These are phyloP conservation scores for Sporothrix brunneoviolacea DNA, from an alignment of 2,329 filamentous ascomycete genomes.

Conservation along the genomic window DNA sequence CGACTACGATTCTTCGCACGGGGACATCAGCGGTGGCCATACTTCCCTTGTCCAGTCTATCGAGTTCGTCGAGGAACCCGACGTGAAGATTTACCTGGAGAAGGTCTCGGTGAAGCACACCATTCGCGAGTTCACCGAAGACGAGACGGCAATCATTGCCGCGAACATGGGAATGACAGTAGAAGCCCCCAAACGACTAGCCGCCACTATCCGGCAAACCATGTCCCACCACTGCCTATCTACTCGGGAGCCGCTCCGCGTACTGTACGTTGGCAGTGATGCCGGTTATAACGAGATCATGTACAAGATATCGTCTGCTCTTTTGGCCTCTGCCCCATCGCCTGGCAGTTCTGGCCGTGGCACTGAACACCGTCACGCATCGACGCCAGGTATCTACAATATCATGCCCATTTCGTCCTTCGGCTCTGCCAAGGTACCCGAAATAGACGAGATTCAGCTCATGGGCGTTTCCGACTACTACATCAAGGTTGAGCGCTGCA, in stretches of 20 bases:
- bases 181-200: conserved; percentile 30
- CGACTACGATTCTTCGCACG: conserved; percentile 20
- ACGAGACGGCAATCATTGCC: conserved; percentile 32
- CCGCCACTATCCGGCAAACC: conserved; percentile 40
- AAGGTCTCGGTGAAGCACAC: conserved; percentile 41
- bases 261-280: conserved; percentile 43
- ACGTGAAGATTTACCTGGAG: conserved; percentile 27
- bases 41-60: conserved; percentile 30
- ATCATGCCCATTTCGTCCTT: conserved; percentile 45
- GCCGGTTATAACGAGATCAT: conserved; percentile 35
- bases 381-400: conserved; percentile 34
- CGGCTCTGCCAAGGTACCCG: conserved; percentile 35
- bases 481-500: conserved; percentile 45
- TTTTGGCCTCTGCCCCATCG: conserved; percentile 33
- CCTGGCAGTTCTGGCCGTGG: neutral
- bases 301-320: conserved; percentile 42
- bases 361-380: neutral
- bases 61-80: conserved; percentile 40
- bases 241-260: conserved; percentile 39
- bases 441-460: conserved; percentile 39
- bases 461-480: conserved; percentile 45
- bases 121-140: conserved; percentile 35
- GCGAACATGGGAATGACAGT: conserved; percentile 25
- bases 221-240: conserved; percentile 40
- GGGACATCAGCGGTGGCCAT: conserved; percentile 17